These are phyloP conservation scores for Metarhizium album DNA, from an alignment of 2,329 filamentous ascomycete genomes.

Conservation along the genomic window DNA sequence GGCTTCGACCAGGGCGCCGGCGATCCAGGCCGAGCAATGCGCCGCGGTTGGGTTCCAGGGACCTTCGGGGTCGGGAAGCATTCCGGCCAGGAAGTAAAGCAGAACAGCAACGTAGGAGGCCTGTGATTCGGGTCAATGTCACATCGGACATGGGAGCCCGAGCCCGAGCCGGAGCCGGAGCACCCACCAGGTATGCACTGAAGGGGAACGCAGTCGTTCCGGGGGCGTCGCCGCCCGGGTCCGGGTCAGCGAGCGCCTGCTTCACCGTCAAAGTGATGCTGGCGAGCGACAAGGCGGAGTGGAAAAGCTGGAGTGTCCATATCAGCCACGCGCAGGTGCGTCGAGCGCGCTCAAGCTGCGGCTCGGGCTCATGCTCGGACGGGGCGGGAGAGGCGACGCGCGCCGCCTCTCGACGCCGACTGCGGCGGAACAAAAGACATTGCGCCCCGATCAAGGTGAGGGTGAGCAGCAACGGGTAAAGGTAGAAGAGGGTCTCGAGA, in stretches of 20 bases:
- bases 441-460: conserved; percentile 24
- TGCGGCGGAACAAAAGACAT: conserved; percentile 25
- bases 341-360: conserved; percentile 15
- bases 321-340: conserved; percentile 23
- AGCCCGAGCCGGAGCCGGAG: background rate
- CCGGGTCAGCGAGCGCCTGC: conserved; percentile 21
- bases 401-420: conserved; percentile 15
- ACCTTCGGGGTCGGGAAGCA: conserved; percentile 33
- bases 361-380: conserved; percentile 16
- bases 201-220: conserved; percentile 24
- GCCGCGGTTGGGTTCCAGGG: conserved; percentile 29
- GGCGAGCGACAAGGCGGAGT: conserved; percentile 22
- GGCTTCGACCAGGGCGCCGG: conserved; percentile 22
- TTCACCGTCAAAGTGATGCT: conserved; percentile 22
- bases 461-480: conserved; percentile 30
- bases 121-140: conserved; percentile 11
- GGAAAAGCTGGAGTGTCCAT: conserved; percentile 23
- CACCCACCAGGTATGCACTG: conserved; percentile 29
- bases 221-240: conserved; percentile 10
- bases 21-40: conserved; percentile 27
- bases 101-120: conserved; percentile 29
- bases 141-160: background rate
- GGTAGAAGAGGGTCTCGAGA: conserved; percentile 28
- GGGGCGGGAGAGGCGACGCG: conserved; percentile 7
- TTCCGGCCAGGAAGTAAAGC: conserved; percentile 30